phyloP scores from a whole-genome alignment of 2,329 filamentous ascomycete species.

The Thielaviopsis cerberus region DNA sequence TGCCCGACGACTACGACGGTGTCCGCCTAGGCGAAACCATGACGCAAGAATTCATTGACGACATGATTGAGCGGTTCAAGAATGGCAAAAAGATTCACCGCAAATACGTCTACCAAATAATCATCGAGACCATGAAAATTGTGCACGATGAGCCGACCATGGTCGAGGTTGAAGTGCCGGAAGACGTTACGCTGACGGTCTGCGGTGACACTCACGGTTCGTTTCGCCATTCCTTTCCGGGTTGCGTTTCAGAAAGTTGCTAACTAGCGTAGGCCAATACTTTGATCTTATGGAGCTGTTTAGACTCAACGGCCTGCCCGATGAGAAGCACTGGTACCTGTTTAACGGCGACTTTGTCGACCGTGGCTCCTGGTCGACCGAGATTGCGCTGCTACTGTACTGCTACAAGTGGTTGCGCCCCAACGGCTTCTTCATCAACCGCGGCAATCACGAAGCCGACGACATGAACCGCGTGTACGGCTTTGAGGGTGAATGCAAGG shows the following conservation, averaged over 20 bases:
- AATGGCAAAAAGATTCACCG: slow-evolving; percentile 82
- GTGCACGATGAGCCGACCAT: slow-evolving; percentile 88
- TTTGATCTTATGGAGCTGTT: slow-evolving; percentile 96
- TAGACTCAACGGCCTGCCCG: slow-evolving; percentile 68
- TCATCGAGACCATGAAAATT: slow-evolving; percentile 74
- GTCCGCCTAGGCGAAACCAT: slow-evolving; percentile 60
- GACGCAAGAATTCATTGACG: slow-evolving; percentile 91
- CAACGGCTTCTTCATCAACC: slow-evolving; percentile 78
- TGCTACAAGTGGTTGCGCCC: slow-evolving; percentile 93
- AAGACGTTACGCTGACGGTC: slow-evolving; percentile 68
- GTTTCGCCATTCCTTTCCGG: slow-evolving; percentile 15
- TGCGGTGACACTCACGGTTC: slow-evolving; percentile 92
- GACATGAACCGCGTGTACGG: slow-evolving; percentile 99
- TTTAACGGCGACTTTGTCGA: slow-evolving; percentile 99
- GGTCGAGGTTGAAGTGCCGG: slow-evolving; percentile 74
- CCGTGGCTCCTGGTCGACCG: slow-evolving; percentile 92
- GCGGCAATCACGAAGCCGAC: slow-evolving; percentile 96
- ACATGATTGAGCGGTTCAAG: slow-evolving; percentile 95
- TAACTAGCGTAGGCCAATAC: slow-evolving; percentile 56
- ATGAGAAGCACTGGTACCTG: slow-evolving; percentile 75
- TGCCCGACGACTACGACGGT: slow-evolving; percentile 77
- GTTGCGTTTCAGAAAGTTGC: slow-evolving; percentile 8
- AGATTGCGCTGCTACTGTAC: slow-evolving; percentile 83
- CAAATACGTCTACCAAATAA: slow-evolving; percentile 96
- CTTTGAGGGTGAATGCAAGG: slow-evolving; percentile 94